Base-by-base conservation (phyloP, 768 basidiomycete genomes). In the Psilocybe cyanescens region DNA sequence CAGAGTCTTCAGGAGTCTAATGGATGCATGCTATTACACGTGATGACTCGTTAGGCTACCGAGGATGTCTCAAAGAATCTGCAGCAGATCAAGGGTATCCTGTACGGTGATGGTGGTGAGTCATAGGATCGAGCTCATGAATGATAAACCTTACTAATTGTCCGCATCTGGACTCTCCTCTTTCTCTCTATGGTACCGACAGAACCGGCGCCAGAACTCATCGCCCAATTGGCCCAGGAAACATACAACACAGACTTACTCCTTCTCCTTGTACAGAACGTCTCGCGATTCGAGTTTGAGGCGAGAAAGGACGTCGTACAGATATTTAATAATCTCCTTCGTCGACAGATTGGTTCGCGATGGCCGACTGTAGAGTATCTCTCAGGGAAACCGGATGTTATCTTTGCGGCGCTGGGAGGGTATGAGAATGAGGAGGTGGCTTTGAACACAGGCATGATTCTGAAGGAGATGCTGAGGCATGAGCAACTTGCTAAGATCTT, bases 321-420 rank as follows among this genome's bases (percentile, higher is more conserved):
- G 75, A 90, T 91, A 67, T 92, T 92, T 82, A 97, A 95, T 76
- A 90, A 95, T 66, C 86, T 99, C 17, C 78, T 92, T 29, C 83
- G 90, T 50, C 85, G 97, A 50, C 95, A 98, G 76, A 97, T 99
- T 67, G 97, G 97, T 44, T 83, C 90, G 3, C 87, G 97, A 47
- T 91, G 87, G 78, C 97, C 97, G n/a, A 99, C 97, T 0, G 95
- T 99, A 51, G 97, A 99, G 67, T 95, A 97, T 69, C 85, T 99
- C 14, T 83, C 83, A 7, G 85, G 85, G 39, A 91, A 92, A 68
- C 88, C 84, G 8, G 90, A 88, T 58, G 77, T 84, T 37, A 86
- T 86, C 54, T 97, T 97, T 71, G 88, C 92, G 2, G 86, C 95
- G 7, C 82, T 99, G 50, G 90, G 87, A 58, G 95, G 96, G 6